A percentile compares a stretch with the other conserved stretches of the same genome.
phyloP scores from a whole-genome alignment of 306 rosid genomes.

The Acacia melanoxylon region DNA sequence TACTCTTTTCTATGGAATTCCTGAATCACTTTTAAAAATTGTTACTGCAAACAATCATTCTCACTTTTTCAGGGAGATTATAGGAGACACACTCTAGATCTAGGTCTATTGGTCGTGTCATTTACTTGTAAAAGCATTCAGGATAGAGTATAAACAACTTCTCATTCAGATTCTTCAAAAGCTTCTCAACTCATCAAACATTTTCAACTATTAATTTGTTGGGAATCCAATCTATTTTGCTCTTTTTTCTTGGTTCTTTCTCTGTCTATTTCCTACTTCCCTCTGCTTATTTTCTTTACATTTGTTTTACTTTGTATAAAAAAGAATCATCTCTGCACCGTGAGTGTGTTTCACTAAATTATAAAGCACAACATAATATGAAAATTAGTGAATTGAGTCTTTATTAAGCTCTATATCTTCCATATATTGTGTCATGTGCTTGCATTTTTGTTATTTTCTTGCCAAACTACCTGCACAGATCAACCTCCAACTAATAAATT shows the following conservation, averaged over 20 bases:
- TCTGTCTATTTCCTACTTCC: background rate
- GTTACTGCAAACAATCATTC: background rate
- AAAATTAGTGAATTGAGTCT: background rate
- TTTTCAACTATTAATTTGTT: background rate
- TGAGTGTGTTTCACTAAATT: background rate
- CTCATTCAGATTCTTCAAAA: background rate
- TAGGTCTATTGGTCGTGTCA: background rate
- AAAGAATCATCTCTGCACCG: background rate
- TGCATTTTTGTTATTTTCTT: background rate
- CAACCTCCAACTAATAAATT: background rate
- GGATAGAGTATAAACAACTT: background rate
- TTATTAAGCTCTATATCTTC: background rate
- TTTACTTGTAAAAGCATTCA: background rate
- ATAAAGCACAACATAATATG: background rate
- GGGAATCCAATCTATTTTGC: background rate
- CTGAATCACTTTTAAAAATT: background rate
- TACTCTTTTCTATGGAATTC: background rate
- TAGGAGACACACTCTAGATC: background rate
- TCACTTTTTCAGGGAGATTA: background rate
- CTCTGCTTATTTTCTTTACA: background rate
- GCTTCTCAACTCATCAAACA: background rate
- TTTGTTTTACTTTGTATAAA: background rate
- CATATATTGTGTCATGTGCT: background rate
- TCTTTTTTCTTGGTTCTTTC: background rate
- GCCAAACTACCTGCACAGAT: background rate